These are phyloP conservation scores for Parathielavia hyrcaniae DNA, from an alignment of 495 filamentous ascomycete species.

Conservation along the genomic window DNA sequence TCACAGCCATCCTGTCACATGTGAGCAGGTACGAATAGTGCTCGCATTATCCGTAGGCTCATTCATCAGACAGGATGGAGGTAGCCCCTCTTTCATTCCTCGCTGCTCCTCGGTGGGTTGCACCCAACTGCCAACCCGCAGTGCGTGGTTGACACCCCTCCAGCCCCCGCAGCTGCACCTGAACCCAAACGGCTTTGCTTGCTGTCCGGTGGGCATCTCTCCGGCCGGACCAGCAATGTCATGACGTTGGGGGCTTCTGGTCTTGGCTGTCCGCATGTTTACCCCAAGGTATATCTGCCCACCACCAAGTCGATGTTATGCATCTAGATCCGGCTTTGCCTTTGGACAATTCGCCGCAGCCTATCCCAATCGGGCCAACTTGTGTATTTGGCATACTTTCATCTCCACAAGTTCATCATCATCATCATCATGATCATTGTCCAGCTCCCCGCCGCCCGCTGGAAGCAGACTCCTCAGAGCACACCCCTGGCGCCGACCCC, in stretches of 20 bases:
- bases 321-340: too few species aligned
- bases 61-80: too few species aligned
- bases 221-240: conserved; percentile 8
- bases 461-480: too few species aligned
- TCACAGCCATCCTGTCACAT: too few species aligned
- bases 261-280: conserved; percentile 15
- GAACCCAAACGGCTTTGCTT: conserved; percentile 29
- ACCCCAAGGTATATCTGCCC: neutral
- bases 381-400: too few species aligned
- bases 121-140: conserved; percentile 10
- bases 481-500: conserved; percentile 16
- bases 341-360: too few species aligned
- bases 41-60: neutral
- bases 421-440: too few species aligned
- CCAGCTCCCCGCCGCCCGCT: too few species aligned
- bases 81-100: neutral
- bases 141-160: conserved; percentile 29
- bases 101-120: neutral
- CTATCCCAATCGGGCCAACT: too few species aligned
- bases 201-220: conserved; percentile 5
- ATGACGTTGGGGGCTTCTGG: conserved; percentile 11
- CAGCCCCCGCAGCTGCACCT: conserved; percentile 23
- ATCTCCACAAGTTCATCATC: too few species aligned
- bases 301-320: too few species aligned
- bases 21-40: too few species aligned